Evolutionary conservation across 1,284 basidiomycete genomes (phyloP).

Genomic region (Mrakiaceae sp.): DNA sequence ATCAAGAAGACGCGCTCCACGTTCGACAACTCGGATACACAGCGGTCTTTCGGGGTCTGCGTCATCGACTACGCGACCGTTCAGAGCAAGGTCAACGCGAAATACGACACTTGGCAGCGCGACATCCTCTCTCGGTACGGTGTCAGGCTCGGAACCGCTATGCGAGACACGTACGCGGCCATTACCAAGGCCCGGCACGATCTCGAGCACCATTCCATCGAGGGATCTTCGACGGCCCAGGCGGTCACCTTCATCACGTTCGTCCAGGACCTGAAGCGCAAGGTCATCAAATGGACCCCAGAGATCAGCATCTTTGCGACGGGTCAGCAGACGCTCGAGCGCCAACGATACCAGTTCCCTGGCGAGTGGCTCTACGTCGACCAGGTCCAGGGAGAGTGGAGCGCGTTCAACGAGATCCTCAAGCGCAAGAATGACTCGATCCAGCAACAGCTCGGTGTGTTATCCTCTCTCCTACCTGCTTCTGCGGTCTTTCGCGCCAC

Average conservation of each 20-base stretch:
- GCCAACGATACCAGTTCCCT: constrained; percentile 92
- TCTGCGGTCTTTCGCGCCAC: background rate
- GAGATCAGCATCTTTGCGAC: constrained; percentile 88
- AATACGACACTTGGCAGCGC: constrained; percentile 95
- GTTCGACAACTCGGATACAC: constrained; percentile 91
- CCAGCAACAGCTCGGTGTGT: constrained; percentile 82
- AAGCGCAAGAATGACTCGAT: constrained; percentile 97
- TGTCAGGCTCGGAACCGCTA: constrained; percentile 75
- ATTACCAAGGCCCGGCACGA: constrained; percentile 89
- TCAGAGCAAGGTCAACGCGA: constrained; percentile 91
- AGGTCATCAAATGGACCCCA: constrained; percentile 92
- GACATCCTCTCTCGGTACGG: constrained; percentile 89
- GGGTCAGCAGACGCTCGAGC: constrained; percentile 92
- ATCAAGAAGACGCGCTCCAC: constrained; percentile 93
- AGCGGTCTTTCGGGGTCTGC: constrained; percentile 82
- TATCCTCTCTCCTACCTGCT: constrained; percentile 18
- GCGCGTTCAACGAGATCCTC: constrained; percentile 93
- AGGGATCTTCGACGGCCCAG: constrained; percentile 63
- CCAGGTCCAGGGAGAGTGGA: constrained; percentile 95
- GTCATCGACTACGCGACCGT: constrained; percentile 97
- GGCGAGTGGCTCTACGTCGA: constrained; percentile 98
- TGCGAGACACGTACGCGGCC: constrained; percentile 91
- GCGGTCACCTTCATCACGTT: constrained; percentile 99
- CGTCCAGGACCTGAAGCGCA: constrained; percentile 95
- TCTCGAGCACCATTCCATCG: constrained; percentile 78